phyloP scores from a whole-genome alignment of 768 basidiomycete genomes.

The Mycena vulgaris region DNA sequence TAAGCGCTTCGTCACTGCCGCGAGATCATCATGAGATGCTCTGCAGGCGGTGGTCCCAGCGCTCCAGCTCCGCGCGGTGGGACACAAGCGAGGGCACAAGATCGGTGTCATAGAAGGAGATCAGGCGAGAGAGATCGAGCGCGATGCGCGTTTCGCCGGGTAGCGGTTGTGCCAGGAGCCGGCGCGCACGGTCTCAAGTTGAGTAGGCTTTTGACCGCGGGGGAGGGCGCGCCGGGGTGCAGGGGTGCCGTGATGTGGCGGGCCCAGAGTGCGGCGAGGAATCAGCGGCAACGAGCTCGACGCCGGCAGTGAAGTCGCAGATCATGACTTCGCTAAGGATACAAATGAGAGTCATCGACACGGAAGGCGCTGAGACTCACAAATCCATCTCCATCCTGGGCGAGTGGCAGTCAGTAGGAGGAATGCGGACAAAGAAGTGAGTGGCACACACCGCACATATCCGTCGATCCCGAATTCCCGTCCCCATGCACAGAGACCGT shows the following conservation, averaged over 20 bases:
- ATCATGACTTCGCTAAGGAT: too few relatives aligned
- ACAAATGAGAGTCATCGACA: too few relatives aligned
- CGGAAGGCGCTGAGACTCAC: too few relatives aligned
- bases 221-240: too few relatives aligned
- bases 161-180: constrained; percentile 51
- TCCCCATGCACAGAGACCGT: constrained; percentile 58
- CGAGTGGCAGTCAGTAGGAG: neutral
- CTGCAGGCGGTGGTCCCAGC: too few relatives aligned
- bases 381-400: constrained; percentile 47
- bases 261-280: constrained; percentile 36
- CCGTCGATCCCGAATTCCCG: constrained; percentile 63
- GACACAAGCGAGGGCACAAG: constrained; percentile 49
- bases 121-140: constrained; percentile 50
- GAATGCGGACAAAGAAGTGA: neutral
- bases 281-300: constrained; percentile 42
- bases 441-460: constrained; percentile 47
- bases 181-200: too few relatives aligned
- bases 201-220: too few relatives aligned
- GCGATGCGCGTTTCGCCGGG: constrained; percentile 54
- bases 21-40: too few relatives aligned
- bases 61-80: too few relatives aligned
- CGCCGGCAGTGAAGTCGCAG: constrained; percentile 44
- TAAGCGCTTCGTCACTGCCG: too few relatives aligned
- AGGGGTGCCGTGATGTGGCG: too few relatives aligned
- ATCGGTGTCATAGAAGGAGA: constrained; percentile 55